Base-by-base conservation (phyloP, 805 yeast genomes). In the Blastobotrys terrestris region DNA sequence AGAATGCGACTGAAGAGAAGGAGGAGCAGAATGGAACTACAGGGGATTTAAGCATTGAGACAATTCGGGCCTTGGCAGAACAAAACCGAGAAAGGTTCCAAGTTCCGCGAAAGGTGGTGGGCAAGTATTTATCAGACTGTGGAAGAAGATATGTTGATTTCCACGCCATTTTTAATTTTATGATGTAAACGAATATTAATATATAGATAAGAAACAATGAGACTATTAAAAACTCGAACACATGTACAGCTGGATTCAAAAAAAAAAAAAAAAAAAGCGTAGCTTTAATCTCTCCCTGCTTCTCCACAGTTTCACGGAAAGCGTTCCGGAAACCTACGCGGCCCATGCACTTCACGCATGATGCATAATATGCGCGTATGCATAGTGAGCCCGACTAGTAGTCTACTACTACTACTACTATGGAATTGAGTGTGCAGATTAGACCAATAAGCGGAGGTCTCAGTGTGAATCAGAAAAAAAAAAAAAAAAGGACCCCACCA, bases 121-220 rank as follows among this genome's bases (percentile, higher is more conserved):
- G 81, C 58, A 83, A 82, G 67, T 92, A 91, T 61, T 69, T 92
- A 59, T 74, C 75, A 49, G 86, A 86, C 56, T 86, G 92, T 70
- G 97, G 96, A 3, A 83, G 97, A 59, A 77, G 97, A 48, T 90
- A 82, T 67, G 97, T 91, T 49, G 87, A 88, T 65, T 83, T 92
- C 87, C 82, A 83, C 6, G 72, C 79, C 19, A 83, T 91, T n/a
- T 91, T 91, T 67, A 52, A 58, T 19, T 56, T 59, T 48, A 53
- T 55, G 18, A 42, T 45, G 20, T 11, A 15, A 18, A 41, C 20
- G 19, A 4, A 20, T 45, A 21, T 22, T 19, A 40, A 31, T 19
- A 18, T 31, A 39, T 35, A 15, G 44, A 14, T n/a, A n/a, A 13
- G 7, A n/a, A n/a, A n/a, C n/a, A 35, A 35, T 35, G 11, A 14